These are phyloP conservation scores for Hanseniaspora singularis DNA, from an alignment of 805 yeast species.

Conservation along the genomic window DNA sequence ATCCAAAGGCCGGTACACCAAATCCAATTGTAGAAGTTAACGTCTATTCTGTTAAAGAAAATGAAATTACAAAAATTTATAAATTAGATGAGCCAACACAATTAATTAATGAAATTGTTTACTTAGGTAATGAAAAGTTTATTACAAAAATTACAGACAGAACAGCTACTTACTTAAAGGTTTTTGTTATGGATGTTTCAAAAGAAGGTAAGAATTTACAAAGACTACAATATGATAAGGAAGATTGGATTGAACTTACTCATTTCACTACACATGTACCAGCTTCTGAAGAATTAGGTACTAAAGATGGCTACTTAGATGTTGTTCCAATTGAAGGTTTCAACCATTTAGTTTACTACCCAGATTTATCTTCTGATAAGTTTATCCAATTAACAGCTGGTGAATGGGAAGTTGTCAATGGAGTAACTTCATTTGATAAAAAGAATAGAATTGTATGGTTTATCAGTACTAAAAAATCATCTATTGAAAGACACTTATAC, in stretches of 20 bases:
- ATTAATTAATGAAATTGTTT: conserved; percentile 54
- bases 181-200: conserved; percentile 41
- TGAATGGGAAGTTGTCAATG: conserved; percentile 79
- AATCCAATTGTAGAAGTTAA: conserved; percentile 56
- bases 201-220: conserved; percentile 1
- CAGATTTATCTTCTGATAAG: conserved; percentile 48
- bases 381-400: conserved; percentile 61
- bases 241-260: conserved; percentile 69
- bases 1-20: conserved; percentile 73
- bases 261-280: conserved; percentile 48
- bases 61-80: conserved; percentile 29
- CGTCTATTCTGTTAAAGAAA: conserved; percentile 32
- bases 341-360: conserved; percentile 71
- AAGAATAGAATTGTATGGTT: conserved; percentile 43
- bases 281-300: conserved; percentile 33
- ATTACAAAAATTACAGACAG: conserved; percentile 52
- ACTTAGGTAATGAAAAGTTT: conserved; percentile 49
- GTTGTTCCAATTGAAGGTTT: conserved; percentile 51
- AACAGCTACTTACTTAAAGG: conserved; percentile 51
- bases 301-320: conserved; percentile 68
- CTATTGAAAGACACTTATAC: conserved; percentile 76
- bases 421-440: conserved; percentile 51
- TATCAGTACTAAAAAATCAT: conserved; percentile 60
- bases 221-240: conserved; percentile 40
- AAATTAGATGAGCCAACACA: conserved; percentile 31